A percentile compares a stretch with the other conserved stretches of the same genome.
Conservation (phyloP, 805 yeast genomes). For the Brettanomyces naardenensis region DNA sequence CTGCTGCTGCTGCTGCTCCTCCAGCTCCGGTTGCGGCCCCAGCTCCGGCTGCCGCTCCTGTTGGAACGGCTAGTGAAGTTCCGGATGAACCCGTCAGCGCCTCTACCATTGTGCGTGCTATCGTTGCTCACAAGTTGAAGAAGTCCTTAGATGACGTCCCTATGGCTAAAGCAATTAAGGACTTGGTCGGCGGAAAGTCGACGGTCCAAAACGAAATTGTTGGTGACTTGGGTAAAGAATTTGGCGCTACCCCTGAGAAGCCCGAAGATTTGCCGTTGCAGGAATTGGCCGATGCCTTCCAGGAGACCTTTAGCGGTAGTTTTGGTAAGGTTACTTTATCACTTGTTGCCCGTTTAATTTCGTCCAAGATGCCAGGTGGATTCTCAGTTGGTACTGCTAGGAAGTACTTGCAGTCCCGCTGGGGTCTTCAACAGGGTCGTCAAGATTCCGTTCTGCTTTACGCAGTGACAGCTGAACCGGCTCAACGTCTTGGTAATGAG, state of each 20-base stretch:
- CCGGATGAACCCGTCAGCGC: slow-evolving; percentile 92
- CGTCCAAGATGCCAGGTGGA: slow-evolving; percentile 99
- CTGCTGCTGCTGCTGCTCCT: slow-evolving; percentile 50
- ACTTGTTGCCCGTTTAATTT: slow-evolving; percentile 80
- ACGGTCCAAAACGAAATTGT: slow-evolving; percentile 97
- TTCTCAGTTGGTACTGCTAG: slow-evolving; percentile 88
- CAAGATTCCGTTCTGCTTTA: slow-evolving; percentile 83
- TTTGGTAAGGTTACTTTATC: slow-evolving; percentile 93
- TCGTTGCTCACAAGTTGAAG: slow-evolving; percentile 94
- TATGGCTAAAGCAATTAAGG: slow-evolving; percentile 88
- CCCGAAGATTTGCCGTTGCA: slow-evolving; percentile 97
- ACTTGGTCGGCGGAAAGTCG: slow-evolving; percentile 96
- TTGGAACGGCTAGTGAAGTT: slow-evolving; percentile 76
- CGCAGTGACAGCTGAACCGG: slow-evolving; percentile 87
- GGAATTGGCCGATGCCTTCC: slow-evolving; percentile 93
- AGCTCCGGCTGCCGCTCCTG: slow-evolving; percentile 57
- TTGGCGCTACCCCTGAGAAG: slow-evolving; percentile 96
- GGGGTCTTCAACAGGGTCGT: slow-evolving; percentile 91
- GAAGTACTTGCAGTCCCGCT: slow-evolving; percentile 83
- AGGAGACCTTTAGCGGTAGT: slow-evolving; percentile 79
- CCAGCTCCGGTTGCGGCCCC: slow-evolving; percentile 54
- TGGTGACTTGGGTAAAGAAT: slow-evolving; percentile 98
- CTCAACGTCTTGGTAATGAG: slow-evolving; percentile 78
- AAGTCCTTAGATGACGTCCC: slow-evolving; percentile 82
- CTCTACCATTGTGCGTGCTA: slow-evolving; percentile 67